Conservation (phyloP, 306 rosid species). For the Echinosophora koreensis region DNA sequence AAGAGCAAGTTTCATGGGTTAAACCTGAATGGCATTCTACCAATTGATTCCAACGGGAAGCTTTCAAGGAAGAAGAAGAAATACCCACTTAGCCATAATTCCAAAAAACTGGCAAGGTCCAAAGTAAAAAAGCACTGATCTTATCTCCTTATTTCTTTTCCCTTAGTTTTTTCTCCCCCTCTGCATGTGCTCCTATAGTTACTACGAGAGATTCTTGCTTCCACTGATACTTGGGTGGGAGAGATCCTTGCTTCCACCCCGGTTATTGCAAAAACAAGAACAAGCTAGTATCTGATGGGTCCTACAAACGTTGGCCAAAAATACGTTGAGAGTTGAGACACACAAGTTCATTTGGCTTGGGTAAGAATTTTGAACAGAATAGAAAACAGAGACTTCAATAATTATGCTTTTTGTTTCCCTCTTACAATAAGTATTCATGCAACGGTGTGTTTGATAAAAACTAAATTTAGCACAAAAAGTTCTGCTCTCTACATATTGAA, state of each 20-base stretch:
- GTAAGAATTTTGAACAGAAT: background rate
- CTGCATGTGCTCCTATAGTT: background rate
- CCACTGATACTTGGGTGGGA: background rate
- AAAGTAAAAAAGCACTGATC: conserved; percentile 37
- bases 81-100: conserved; percentile 35
- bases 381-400: conserved; percentile 7
- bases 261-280: background rate
- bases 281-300: conserved; percentile 6
- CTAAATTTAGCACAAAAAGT: conserved; percentile 1
- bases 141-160: background rate
- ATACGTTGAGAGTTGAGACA: background rate
- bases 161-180: background rate
- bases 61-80: conserved; percentile 60
- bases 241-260: conserved; percentile 21
- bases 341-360: conserved; percentile 10
- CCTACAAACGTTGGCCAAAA: background rate
- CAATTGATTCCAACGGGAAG: conserved; percentile 56
- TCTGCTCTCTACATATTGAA: conserved; percentile 9
- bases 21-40: conserved; percentile 42
- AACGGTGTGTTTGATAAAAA: conserved; percentile 10
- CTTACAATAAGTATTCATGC: conserved; percentile 26
- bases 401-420: background rate
- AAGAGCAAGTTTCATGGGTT: conserved; percentile 57
- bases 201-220: conserved; percentile 15
- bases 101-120: conserved; percentile 27